These are phyloP conservation scores for Monilinia fructigena DNA, from an alignment of 2,329 filamentous ascomycete genomes.

Conservation along the genomic window DNA sequence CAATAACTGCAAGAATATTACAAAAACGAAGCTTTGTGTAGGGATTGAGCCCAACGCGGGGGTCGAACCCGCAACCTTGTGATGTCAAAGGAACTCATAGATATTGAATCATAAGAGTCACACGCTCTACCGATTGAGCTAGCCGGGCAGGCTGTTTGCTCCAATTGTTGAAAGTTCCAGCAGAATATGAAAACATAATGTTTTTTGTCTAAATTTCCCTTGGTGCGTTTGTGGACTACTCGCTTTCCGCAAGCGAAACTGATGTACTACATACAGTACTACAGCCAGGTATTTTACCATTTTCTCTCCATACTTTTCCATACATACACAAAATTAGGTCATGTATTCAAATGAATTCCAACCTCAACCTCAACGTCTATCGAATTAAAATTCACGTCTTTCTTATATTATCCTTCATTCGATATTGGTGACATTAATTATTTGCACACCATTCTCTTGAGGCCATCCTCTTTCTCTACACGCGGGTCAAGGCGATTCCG, in stretches of 20 bases:
- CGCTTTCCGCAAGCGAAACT: background rate
- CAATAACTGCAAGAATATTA: background rate
- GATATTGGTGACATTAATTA: too few relatives aligned
- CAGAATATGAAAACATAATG: fast-evolving
- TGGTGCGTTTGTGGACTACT: background rate
- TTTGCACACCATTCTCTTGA: background rate
- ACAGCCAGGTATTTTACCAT: background rate
- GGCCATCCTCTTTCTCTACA: constrained; percentile 3
- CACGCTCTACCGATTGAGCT: constrained; percentile 41
- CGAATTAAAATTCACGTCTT: background rate
- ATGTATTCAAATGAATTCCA: background rate
- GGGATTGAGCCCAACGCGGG: constrained; percentile 41
- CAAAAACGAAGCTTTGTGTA: background rate
- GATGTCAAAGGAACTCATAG: too few relatives aligned
- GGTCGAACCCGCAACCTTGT: constrained; percentile 48
- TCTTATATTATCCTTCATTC: too few relatives aligned
- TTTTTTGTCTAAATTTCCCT: fast-evolving
- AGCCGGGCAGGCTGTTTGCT: constrained; percentile 30
- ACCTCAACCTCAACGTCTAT: background rate
- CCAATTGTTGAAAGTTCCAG: fast-evolving
- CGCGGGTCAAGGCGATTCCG: too few relatives aligned
- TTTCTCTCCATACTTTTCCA: background rate
- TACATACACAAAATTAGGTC: background rate
- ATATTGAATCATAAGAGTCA: too few relatives aligned
- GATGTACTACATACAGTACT: too few relatives aligned